Evolutionary conservation across 768 basidiomycete species (phyloP), one percentile per base, ranked within the genome.

Genomic region (Peribolospora baueri): DNA sequence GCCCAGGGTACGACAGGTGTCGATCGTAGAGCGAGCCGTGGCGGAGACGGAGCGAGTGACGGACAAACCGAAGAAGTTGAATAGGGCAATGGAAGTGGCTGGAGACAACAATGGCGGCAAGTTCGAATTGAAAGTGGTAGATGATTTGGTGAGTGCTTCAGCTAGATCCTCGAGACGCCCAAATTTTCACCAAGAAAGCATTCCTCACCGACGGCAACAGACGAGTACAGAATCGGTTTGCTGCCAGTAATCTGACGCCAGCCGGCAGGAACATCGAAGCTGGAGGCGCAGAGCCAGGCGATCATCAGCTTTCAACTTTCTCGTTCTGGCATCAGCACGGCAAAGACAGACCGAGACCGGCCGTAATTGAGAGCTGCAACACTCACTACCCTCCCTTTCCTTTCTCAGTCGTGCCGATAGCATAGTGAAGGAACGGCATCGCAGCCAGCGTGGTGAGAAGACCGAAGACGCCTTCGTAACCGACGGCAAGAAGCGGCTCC

Each of bases 391-490:
- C 61, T 25, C 64, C 63, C 66, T 80, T 79, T 10, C 79, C 71
- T 4, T 80, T 72, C 46, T 54, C 64, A 2, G 57, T 60, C 48
- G 60, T 43, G 7, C 66, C 64, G 54, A 67, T 59, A 51, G 68
- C 57, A 52, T 62, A 36, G 56, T 70, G 66, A 1, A 91, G 72
- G 65, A 93, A 70, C 0, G 87, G 85, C 70, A 93, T 74, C 59
- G 79, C 74, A 47, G 84, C 59, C 46, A 88, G 62, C 62, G 93
- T 80, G 39, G 84, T 81, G 61, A 83, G 60, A 14, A 79, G 70
- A 55, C 93, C 93, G 64, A 91, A 97, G 57, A 90, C 72, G 47
- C 93, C 93, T 69, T 98, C 93, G 59, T 75, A 84, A 36, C 90
- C 88, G 58, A 97, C 93, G 8, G 91, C 90, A 42, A 87, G 76